A percentile compares a stretch with the other conserved stretches of the same genome.
phyloP scores from a whole-genome alignment of 495 filamentous ascomycete species.

The Hypoxylon lienhwacheense region DNA sequence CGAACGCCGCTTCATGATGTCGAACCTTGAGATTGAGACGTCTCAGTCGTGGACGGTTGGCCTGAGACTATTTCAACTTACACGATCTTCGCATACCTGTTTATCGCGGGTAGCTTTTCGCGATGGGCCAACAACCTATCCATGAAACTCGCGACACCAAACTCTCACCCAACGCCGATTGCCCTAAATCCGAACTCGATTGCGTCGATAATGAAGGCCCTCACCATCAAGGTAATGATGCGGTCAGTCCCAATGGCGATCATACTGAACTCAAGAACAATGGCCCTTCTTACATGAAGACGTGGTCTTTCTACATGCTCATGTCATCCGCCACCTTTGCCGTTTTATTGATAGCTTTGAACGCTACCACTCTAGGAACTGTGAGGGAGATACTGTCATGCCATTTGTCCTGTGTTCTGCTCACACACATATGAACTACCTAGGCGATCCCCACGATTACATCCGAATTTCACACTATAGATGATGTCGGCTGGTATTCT shows the following conservation, averaged over 20 bases:
- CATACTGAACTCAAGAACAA: background rate
- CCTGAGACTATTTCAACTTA: background rate
- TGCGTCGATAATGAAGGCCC: background rate
- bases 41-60: background rate
- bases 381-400: constrained; percentile 1
- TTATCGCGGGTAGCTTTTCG: background rate
- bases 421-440: constrained; percentile 28
- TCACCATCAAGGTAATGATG: background rate
- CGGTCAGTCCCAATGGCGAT: constrained; percentile 1
- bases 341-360: constrained; percentile 20
- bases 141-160: constrained; percentile 8
- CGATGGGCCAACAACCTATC: constrained; percentile 3
- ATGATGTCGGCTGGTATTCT: constrained; percentile 58
- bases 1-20: background rate
- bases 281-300: background rate
- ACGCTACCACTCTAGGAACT: constrained; percentile 24
- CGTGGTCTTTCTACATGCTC: constrained; percentile 12
- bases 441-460: constrained; percentile 54
- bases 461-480: constrained; percentile 46
- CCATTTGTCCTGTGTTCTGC: background rate
- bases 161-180: background rate
- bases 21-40: constrained; percentile 3
- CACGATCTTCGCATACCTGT: background rate
- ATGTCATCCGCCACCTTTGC: constrained; percentile 20
- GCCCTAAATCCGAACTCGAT: background rate